These are phyloP conservation scores for Fomitopsis palustris DNA, from an alignment of 1,284 basidiomycete genomes.

Conservation along the genomic window DNA sequence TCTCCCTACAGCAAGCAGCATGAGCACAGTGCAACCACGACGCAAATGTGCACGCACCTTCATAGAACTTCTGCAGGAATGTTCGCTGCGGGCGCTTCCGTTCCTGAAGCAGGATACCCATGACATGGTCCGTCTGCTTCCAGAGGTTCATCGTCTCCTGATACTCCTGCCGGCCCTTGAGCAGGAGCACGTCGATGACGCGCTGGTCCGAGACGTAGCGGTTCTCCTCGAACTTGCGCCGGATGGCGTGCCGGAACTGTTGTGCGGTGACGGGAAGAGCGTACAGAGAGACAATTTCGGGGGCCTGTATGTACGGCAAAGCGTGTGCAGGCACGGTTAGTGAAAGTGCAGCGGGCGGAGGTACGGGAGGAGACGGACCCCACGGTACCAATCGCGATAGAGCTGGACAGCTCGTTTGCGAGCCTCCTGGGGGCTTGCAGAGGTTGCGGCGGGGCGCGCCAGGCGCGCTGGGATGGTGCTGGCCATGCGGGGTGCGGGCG, in stretches of 20 bases:
- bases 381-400: slow-evolving; percentile 92
- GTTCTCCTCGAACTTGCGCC: slow-evolving; percentile 88
- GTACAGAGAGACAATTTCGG: slow-evolving; percentile 86
- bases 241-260: slow-evolving; percentile 80
- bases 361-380: slow-evolving; percentile 48
- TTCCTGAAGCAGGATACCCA: slow-evolving; percentile 58
- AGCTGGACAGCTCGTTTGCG: slow-evolving; percentile 72
- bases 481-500: not conserved
- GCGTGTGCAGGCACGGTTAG: not conserved
- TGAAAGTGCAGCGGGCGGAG: not conserved
- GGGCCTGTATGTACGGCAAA: slow-evolving; percentile 54
- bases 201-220: slow-evolving; percentile 79
- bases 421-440: slow-evolving; percentile 63
- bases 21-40: not conserved
- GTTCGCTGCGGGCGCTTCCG: slow-evolving; percentile 53
- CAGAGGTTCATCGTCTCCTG: slow-evolving; percentile 96
- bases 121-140: slow-evolving; percentile 81
- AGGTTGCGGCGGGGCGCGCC: slow-evolving; percentile 65
- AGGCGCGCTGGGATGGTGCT: slow-evolving; percentile 90
- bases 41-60: slow-evolving; percentile 49
- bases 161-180: slow-evolving; percentile 86
- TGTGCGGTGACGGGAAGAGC: slow-evolving; percentile 81
- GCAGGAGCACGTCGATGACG: slow-evolving; percentile 84
- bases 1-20: slow-evolving; percentile 34
- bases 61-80: slow-evolving; percentile 85